Conservation (phyloP, 1,284 basidiomycete species). For the Mycena sp. region DNA sequence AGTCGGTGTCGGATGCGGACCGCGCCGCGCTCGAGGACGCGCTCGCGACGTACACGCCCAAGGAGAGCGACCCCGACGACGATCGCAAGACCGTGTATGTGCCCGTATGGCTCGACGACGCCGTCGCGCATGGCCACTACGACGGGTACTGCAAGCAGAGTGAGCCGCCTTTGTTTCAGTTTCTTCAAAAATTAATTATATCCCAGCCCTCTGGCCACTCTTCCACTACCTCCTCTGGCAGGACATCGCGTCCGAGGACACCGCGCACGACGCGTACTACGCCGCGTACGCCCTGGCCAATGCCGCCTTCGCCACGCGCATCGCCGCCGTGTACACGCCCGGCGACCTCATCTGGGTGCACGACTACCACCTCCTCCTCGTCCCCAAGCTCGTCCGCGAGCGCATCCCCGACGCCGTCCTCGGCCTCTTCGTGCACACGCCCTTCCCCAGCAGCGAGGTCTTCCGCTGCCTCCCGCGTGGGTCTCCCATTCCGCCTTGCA, state of each 20-base stretch:
- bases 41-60: conserved; percentile 64
- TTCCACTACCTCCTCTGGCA: conserved; percentile 99
- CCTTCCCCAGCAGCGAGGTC: conserved; percentile 96
- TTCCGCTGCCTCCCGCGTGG: conserved; percentile 91
- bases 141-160: conserved; percentile 98
- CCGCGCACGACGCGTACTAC: conserved; percentile 88
- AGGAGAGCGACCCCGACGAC: conserved; percentile 67
- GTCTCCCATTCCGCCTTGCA: conserved; percentile 47
- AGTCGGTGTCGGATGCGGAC: conserved; percentile 67
- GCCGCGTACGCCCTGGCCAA: conserved; percentile 89
- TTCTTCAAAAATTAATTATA: background rate
- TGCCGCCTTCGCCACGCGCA: conserved; percentile 83
- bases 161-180: conserved; percentile 44
- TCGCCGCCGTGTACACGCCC: conserved; percentile 82
- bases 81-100: conserved; percentile 75
- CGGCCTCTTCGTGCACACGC: conserved; percentile 96
- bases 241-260: conserved; percentile 86
- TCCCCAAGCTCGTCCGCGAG: conserved; percentile 87
- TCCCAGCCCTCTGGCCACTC: conserved; percentile 91
- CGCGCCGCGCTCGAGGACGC: conserved; percentile 69
- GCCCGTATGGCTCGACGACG: conserved; percentile 93
- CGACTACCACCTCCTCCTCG: conserved; percentile 94
- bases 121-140: conserved; percentile 92
- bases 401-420: conserved; percentile 82
- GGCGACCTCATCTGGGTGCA: conserved; percentile 94